Percentiles rank a stretch among this genome's conserved stretches.
Evolutionary conservation across 345 rosid genomes (phyloP).

Genomic region (Salix viminalis): DNA sequence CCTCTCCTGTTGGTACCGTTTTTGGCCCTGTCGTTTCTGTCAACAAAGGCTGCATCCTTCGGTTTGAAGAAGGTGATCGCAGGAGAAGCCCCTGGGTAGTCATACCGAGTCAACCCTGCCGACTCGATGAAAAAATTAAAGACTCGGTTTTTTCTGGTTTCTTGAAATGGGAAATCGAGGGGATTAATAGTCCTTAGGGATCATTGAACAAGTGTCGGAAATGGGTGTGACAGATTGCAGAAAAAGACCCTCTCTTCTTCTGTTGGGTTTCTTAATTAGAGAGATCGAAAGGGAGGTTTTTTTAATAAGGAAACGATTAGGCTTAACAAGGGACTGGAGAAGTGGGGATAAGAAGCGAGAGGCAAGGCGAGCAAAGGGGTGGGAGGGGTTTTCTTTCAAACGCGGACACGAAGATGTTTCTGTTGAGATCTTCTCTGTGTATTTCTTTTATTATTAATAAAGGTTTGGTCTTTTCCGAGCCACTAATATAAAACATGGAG

Average conservation of each 20-base stretch:
- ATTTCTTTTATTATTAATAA: not conserved
- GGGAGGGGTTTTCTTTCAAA: not conserved
- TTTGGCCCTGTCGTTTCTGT: not conserved
- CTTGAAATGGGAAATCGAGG: not conserved
- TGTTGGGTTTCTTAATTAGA: not conserved
- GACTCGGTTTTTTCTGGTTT: not conserved
- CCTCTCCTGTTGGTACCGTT: not conserved
- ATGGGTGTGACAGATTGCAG: not conserved
- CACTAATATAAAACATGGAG: no score
- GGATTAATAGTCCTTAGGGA: not conserved
- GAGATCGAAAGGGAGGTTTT: not conserved
- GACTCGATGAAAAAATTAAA: no score
- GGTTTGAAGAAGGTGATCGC: not conserved
- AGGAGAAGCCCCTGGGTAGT: not conserved
- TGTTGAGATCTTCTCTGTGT: not conserved
- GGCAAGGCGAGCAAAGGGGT: not conserved
- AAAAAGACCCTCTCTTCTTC: not conserved
- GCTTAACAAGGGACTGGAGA: not conserved
- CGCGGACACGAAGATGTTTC: not conserved
- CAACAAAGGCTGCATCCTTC: constrained; percentile 1
- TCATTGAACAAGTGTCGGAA: not conserved
- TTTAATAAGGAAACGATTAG: not conserved
- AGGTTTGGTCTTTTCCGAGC: not conserved
- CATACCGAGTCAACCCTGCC: not conserved
- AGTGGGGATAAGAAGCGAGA: not conserved